Conservation (phyloP, 2,329 filamentous ascomycete genomes). For the Cryphonectria parasitica region DNA sequence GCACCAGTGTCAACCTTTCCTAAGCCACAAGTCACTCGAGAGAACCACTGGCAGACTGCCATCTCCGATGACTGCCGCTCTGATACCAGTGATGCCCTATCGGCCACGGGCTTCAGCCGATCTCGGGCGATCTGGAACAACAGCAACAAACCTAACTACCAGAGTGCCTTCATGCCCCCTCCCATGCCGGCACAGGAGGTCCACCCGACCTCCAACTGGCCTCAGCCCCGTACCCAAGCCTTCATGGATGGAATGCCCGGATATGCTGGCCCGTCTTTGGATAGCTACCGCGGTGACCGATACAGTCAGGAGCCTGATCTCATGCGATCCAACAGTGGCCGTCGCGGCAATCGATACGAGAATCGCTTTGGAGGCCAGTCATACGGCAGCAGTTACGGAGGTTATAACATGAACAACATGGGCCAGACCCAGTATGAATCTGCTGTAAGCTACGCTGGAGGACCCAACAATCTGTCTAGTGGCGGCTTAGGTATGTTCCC, state of each 20-base stretch:
- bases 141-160: constrained; percentile 46
- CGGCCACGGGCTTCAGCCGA: constrained; percentile 56
- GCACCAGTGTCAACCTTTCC: constrained; percentile 38
- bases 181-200: constrained; percentile 41
- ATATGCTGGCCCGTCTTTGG: constrained; percentile 40
- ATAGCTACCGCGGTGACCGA: constrained; percentile 51
- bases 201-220: constrained; percentile 51
- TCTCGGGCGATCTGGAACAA: constrained; percentile 61
- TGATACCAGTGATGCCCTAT: constrained; percentile 59
- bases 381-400: constrained; percentile 42
- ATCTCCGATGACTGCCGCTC: constrained; percentile 58
- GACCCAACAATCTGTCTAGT: constrained; percentile 39
- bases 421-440: constrained; percentile 37
- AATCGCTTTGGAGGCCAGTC: constrained; percentile 38
- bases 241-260: constrained; percentile 46
- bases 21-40: constrained; percentile 45
- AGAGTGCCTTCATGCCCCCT: constrained; percentile 33
- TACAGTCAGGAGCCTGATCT: constrained; percentile 54
- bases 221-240: constrained; percentile 44
- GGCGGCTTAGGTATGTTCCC: constrained; percentile 49
- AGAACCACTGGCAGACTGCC: constrained; percentile 52
- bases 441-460: constrained; percentile 32
- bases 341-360: constrained; percentile 54
- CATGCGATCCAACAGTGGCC: constrained; percentile 46
- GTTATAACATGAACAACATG: constrained; percentile 38